Base-by-base conservation (phyloP, 1,139 yeast species). In the Tardiomyces digboiensis region DNA sequence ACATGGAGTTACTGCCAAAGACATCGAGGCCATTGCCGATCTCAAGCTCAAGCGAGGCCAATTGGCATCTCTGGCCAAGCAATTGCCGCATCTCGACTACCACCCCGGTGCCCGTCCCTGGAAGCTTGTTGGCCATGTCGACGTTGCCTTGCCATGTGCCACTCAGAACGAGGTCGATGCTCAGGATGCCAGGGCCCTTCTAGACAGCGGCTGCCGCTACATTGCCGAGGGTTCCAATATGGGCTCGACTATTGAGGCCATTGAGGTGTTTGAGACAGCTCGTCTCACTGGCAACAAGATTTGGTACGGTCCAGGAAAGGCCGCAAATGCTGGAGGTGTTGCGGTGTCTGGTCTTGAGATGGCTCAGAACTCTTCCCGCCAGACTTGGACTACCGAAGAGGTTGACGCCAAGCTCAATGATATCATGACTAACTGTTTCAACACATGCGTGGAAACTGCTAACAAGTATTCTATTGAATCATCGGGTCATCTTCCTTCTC, bases 271-370 rank as follows among this genome's bases (percentile, higher is more conserved):
- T 58, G 98, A 91, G 78, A 83, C 83, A 60, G 80, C 78, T 70
- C 84, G 97, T 75, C 57, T 69, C 42, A 52, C 70, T 21, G 56
- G 71, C 49, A 52, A 63, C 52, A 75, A 82, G 55, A 86, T 88
- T 68, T 91, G 97, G 97, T 89, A 89, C 72, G 97, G 95, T 60
- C 97, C 97, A 66, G 97, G 97, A 71, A 91, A 91, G 79, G 97
- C 97, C 60, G 93, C 97, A 64, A 91, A 91, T 80, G 84, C 94
- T 74, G 97, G 97, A 74, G 98, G 97, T 80, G 98, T 91, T 60
- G 95, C 96, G 49, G 97, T 89, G 49, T 87, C 96, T 51, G 97
- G 97, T 66, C 79, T 91, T 58, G 98, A 91, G 76, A 91, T 91
- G 97, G 97, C 97, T 52, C 98, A 91, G 76, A 91, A 91, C 85